Evolutionary conservation across 768 basidiomycete species (phyloP), one percentile per base, ranked within the genome.

Genomic region (Suillus lakei): DNA sequence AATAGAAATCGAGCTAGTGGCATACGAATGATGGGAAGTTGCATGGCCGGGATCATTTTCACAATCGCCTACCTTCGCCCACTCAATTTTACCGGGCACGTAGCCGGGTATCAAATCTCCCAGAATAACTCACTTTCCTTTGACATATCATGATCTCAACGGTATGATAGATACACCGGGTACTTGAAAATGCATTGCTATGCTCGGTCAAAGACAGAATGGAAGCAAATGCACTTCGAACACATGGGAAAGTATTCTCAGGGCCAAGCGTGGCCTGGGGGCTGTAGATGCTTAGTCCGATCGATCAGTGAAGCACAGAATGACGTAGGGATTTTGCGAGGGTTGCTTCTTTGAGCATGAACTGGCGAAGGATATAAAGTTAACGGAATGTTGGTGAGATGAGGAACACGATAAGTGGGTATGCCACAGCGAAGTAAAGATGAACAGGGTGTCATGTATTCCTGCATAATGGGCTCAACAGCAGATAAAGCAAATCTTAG

Each of bases 121-220:
- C n/a, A 48, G n/a, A 48, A 48, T 48, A 48, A 48, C 0, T 12
- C 48, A 23, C 13, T 10, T 56, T 18, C 28, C 8, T 16, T 28
- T 9, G 50, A 51, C 26, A 16, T 28, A 28, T 18, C 16, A 16
- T 28, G 44, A 13, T 2, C 16, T 66, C 21, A 30, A 13, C 28
- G 26, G 36, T 43, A 34, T 68, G 39, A 13, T 44, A 21, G 48
- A 50, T 32, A 5, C 50, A 39, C 38, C 12, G 26, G 41, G 44
- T 23, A 63, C n/a, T 69, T 43, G 21, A 32, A 66, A 61, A 32
- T 23, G 66, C 5, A 64, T 51, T 30, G 50, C 16, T 16, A 7
- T 51, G 28, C 18, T 28, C 3, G 23, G 23, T 50, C 13, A 50
- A 50, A 50, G 48, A 26, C 26, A 18, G 50, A 0, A 51, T 8